Evolutionary conservation across 805 yeast species (phyloP).

Genomic region (Ogataea nakhonphanomensis): DNA sequence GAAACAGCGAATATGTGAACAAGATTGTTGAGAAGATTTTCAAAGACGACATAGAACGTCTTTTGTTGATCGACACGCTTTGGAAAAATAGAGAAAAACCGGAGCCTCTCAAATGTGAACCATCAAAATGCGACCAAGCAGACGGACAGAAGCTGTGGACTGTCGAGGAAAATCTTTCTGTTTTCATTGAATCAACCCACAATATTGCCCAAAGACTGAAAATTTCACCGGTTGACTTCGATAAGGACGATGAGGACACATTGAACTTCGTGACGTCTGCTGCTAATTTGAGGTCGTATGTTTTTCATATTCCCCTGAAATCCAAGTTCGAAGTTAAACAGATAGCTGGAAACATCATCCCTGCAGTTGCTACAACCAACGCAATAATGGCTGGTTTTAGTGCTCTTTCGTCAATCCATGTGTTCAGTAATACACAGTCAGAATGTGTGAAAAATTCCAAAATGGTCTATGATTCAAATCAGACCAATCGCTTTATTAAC

Average conservation of each 20-base stretch:
- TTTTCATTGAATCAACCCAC: constrained; percentile 48
- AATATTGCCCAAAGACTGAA: constrained; percentile 47
- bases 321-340: constrained; percentile 86
- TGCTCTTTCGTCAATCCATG: constrained; percentile 64
- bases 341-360: constrained; percentile 96
- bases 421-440: constrained; percentile 30
- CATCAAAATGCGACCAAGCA: constrained; percentile 3
- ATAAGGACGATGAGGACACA: constrained; percentile 93
- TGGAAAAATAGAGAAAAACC: constrained; percentile 79
- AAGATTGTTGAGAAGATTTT: constrained; percentile 61
- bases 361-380: constrained; percentile 97
- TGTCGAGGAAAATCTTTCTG: constrained; percentile 56
- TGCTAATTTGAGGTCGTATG: constrained; percentile 68
- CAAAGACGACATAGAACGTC: constrained; percentile 71
- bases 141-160: constrained; percentile 54
- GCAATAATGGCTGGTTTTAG: constrained; percentile 93
- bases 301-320: constrained; percentile 67
- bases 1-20: constrained; percentile 31
- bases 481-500: constrained; percentile 61
- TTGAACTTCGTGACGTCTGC: constrained; percentile 84
- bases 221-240: constrained; percentile 59
- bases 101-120: constrained; percentile 46
- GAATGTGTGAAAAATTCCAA: constrained; percentile 35
- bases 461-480: constrained; percentile 51
- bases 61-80: constrained; percentile 64